Base-by-base conservation (phyloP, 345 rosid species). In the Populus davidiana region DNA sequence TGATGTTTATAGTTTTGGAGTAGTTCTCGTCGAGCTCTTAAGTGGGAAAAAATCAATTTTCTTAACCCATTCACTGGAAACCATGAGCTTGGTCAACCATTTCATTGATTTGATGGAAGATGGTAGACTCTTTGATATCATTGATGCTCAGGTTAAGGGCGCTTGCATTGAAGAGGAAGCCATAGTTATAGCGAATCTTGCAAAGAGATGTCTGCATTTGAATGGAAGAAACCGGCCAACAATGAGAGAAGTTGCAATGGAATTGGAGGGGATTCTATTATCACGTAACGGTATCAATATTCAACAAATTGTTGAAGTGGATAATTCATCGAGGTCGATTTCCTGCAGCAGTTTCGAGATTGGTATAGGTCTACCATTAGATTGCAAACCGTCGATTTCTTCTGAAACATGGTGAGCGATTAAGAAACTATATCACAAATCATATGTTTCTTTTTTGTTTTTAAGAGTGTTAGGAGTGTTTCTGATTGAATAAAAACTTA, bases 1-100 rank as follows among this genome's bases (percentile, higher is more conserved):
- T 2, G 77, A 77, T 43, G 77, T 72, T n/a, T 81, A 76, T 18
- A 81, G 84, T 14, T 81, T 81, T 27, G 84, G 81, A 0, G 81
- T 81, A 21, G 81, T 81, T 43, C 75, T 78, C 0, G 71, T 70
- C 3, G 81, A 81, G 71, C 78, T 77, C 5, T 8, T 78, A 43
- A 74, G 75, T 0, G 84, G 81, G 21, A 21, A 74, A 50, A 78
- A 69, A 38, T 76, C 84, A 2, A 69, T 81, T 4, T 81, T 78
- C 0, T 59, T 69, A 14, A 35, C 38, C 6, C 71, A 73, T 4
- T 18, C 43, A 23, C 79, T 75, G 13, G 71, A 69, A 69, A 61
- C 49, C 36, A 68, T 67, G 72, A 62, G 62, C 63, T 75, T 83
- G n/a, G 11, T 0, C 11, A 1, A 2, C 1, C 65, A 20, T 61